Percentiles rank a stretch among this genome's conserved stretches.
Evolutionary conservation across 2,329 filamentous ascomycete genomes (phyloP).

Genomic region (Pseudogymnoascus sp.): DNA sequence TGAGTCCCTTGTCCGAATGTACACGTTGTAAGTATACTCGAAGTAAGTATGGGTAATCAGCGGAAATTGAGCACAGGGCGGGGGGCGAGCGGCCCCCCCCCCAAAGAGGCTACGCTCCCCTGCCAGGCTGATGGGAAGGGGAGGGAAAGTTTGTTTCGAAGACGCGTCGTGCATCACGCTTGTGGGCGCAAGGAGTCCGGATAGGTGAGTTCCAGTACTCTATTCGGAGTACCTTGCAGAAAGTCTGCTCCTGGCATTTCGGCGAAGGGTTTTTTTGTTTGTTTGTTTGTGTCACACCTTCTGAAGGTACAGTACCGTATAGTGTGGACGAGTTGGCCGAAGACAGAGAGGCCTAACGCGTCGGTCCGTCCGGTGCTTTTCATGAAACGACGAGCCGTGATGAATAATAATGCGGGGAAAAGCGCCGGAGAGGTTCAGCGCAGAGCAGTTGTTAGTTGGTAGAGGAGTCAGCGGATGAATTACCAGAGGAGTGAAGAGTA

Average conservation of each 20-base stretch:
- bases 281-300: background rate
- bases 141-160: conserved; percentile 6
- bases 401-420: conserved; percentile 1
- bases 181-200: background rate
- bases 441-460: too few relatives aligned
- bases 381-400: background rate
- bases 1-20: background rate
- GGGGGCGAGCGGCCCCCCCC: conserved; percentile 1
- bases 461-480: too few relatives aligned
- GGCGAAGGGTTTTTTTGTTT: background rate
- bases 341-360: background rate
- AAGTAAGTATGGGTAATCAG: conserved; percentile 6
- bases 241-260: background rate
- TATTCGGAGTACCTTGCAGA: conserved; percentile 5
- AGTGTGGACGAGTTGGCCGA: background rate
- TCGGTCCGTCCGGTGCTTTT: background rate
- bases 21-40: background rate
- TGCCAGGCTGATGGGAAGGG: conserved; percentile 2
- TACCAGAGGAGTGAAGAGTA: too few relatives aligned
- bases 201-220: background rate
- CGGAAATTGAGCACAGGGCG: conserved; percentile 6
- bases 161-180: background rate
- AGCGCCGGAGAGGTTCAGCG: background rate
- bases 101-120: background rate
- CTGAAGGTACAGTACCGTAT: background rate